Conservation (phyloP, 2,329 filamentous ascomycete species). For the Ophiostoma ips region DNA sequence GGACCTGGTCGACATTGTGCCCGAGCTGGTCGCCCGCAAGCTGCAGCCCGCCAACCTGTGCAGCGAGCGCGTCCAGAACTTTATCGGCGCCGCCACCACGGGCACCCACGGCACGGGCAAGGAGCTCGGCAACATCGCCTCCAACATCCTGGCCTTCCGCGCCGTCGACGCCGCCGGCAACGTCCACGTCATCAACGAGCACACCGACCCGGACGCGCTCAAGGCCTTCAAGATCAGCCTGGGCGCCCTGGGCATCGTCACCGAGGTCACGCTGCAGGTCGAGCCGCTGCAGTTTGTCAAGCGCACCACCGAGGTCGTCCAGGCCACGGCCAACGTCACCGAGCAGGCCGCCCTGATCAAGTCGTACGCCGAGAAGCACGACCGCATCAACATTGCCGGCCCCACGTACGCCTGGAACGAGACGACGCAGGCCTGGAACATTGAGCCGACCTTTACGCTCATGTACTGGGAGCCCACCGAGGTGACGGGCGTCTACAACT, state of each 20-base stretch:
- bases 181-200: neutral
- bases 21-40: neutral
- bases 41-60: neutral
- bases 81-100: neutral
- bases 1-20: neutral
- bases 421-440: neutral
- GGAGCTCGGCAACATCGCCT: neutral
- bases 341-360: neutral
- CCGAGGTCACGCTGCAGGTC: neutral
- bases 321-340: neutral
- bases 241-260: neutral
- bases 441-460: neutral
- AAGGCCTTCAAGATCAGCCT: neutral
- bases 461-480: neutral
- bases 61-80: neutral
- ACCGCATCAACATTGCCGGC: neutral
- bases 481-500: neutral
- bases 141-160: neutral
- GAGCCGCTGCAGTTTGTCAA: neutral
- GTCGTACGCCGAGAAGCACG: neutral
- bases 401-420: neutral
- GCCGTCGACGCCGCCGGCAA: neutral
- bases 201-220: neutral
- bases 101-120: neutral
- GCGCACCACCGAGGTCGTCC: neutral